Evolutionary conservation across 345 rosid species (phyloP).

Genomic region (Iberis pinnata): DNA sequence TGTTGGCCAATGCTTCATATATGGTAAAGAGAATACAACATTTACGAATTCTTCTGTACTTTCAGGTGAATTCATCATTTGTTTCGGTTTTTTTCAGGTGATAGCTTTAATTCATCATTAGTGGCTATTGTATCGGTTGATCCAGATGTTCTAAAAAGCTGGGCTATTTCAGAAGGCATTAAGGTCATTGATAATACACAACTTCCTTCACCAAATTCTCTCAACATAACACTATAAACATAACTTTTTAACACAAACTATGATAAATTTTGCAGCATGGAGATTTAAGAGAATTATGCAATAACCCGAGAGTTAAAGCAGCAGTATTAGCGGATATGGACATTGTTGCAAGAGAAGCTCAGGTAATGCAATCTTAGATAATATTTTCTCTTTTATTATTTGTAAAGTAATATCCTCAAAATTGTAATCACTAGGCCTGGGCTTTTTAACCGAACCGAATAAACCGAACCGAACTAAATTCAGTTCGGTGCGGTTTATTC

Average conservation of each 20-base stretch:
- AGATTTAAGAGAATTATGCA: constrained; percentile 59
- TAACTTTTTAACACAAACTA: background rate
- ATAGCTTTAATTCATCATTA: constrained; percentile 82
- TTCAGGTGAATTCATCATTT: too few species aligned
- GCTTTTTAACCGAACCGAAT: too few species aligned
- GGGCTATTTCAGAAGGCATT: constrained; percentile 84
- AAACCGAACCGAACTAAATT: too few species aligned
- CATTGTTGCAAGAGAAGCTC: constrained; percentile 74
- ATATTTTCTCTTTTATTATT: too few species aligned
- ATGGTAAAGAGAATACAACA: constrained; percentile 53
- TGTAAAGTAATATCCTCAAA: too few species aligned
- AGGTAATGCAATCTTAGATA: constrained; percentile 45
- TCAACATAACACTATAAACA: constrained; percentile 1
- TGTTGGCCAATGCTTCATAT: constrained; percentile 70
- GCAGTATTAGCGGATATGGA: constrained; percentile 85
- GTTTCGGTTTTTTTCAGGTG: constrained; percentile 48
- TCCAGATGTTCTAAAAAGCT: constrained; percentile 61
- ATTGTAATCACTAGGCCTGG: too few species aligned
- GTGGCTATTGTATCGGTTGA: constrained; percentile 87
- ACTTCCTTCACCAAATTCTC: constrained; percentile 5
- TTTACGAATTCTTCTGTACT: too few species aligned
- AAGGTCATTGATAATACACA: constrained; percentile 43
- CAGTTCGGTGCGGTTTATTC: too few species aligned
- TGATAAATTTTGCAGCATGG: constrained; percentile 42
- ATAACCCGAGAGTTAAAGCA: constrained; percentile 57